Percentiles rank a stretch among this genome's conserved stretches.
phyloP scores from a whole-genome alignment of 176 grass and related monocot species.

The Olyra latifolia region DNA sequence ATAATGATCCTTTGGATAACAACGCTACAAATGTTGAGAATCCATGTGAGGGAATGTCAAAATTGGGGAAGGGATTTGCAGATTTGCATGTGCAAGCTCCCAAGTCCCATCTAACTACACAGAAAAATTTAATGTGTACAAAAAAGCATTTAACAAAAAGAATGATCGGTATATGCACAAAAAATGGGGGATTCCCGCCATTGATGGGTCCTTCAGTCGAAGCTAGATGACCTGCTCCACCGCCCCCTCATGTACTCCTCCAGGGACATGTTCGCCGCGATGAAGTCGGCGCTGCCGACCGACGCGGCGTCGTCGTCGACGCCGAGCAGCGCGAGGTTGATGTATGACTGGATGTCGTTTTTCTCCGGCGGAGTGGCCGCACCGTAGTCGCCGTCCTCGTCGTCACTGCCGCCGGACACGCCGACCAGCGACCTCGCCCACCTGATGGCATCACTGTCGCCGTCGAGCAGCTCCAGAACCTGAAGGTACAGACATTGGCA shows the following conservation, averaged over 20 bases:
- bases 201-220: slow-evolving; percentile 42
- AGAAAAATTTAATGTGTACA: background rate
- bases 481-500: background rate
- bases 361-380: slow-evolving; percentile 8
- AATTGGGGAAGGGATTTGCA: background rate
- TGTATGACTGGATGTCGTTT: slow-evolving; percentile 73
- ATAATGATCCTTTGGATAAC: background rate
- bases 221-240: slow-evolving; percentile 87
- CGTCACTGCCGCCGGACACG: background rate
- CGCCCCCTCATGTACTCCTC: slow-evolving; percentile 82
- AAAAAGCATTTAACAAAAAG: background rate
- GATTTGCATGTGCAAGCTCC: background rate
- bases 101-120: background rate
- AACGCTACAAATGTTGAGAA: background rate
- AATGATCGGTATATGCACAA: slow-evolving; percentile 13
- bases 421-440: slow-evolving; percentile 55
- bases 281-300: slow-evolving; percentile 54
- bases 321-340: slow-evolving; percentile 80
- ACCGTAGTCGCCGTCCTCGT: background rate
- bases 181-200: background rate
- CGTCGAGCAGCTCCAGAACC: slow-evolving; percentile 68
- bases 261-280: slow-evolving; percentile 52
- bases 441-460: slow-evolving; percentile 46
- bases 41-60: background rate
- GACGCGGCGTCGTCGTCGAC: slow-evolving; percentile 56